Base-by-base conservation (phyloP, 1,284 basidiomycete species). In the Ceraceosorus bombacis region DNA sequence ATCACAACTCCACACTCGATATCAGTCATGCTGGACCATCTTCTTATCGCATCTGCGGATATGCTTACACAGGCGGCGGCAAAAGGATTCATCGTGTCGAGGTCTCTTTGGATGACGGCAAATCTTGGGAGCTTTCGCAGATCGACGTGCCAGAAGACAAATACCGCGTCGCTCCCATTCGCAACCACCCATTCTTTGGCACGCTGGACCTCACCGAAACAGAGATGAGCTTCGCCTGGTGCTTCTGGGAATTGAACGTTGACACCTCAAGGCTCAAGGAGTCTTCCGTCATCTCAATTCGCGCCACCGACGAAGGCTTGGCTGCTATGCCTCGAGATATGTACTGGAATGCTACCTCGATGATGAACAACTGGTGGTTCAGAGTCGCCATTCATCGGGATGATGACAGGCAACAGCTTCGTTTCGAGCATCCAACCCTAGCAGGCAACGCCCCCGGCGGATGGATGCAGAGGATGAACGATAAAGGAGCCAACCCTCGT, bases 1-100 rank as follows among this genome's bases (percentile, higher is more conserved):
- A 80, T 27, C 86, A 87, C 71, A 79, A 82, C 43, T 83, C 86
- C 62, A 73, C 71, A 6, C 60, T 85, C 12, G 64, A 78, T 10
- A 58, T 80, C 7, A 27, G 27, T 27, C 27, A 27, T 27, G 43
- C 65, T 6, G 17, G 64, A 5, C 51, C 55, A 37, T n/a, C 43
- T 8, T 58, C 62, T 2, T 85, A 84, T 64, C 74, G 74, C 2
- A 64, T 80, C 59, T 63, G 78, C 41, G 86, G 86, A 6, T 87
- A 86, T 64, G 85, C 85, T 0, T 87, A 87, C 71, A 80, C 81
- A 12, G 86, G 86, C n/a, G 85, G 86, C 6, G 85, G 85, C 0
- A 78, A 83, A 10, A 79, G 85, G 12, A 79, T 87, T 39, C 82
- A 81, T 6, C 80, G 85, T 10, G 82, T 86, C 13, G 86, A 87